Conservation (phyloP, 2,329 filamentous ascomycete genomes). For the Aspergillus carbonarius region DNA sequence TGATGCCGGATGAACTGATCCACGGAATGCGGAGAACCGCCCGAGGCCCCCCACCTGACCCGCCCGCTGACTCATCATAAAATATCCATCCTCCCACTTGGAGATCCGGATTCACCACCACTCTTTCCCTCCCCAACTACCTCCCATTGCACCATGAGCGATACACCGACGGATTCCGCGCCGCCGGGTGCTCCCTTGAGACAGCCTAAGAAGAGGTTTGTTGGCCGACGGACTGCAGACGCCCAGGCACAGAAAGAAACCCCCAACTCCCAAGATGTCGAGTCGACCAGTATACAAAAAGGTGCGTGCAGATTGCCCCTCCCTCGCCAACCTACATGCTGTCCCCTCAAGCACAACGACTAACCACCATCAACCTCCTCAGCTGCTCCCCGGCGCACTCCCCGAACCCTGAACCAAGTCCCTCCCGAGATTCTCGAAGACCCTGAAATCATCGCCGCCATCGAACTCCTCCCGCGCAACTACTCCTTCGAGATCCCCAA, state of each 20-base stretch:
- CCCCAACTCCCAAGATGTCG: constrained; percentile 61
- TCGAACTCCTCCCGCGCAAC: constrained; percentile 84
- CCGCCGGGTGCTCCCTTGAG: constrained; percentile 33
- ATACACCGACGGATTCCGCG: constrained; percentile 1
- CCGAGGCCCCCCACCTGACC: constrained; percentile 21
- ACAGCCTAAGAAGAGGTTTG: constrained; percentile 89
- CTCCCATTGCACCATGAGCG: constrained; percentile 9
- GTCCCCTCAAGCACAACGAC: background rate
- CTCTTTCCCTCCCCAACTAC: background rate
- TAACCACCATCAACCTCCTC: constrained; percentile 1
- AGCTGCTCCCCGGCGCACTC: constrained; percentile 72
- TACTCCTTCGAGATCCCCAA: constrained; percentile 99
- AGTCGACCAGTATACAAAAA: constrained; percentile 55
- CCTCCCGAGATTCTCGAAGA: constrained; percentile 84
- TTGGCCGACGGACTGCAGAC: constrained; percentile 73
- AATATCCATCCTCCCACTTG: constrained; percentile 1
- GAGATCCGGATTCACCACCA: background rate
- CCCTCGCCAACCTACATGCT: background rate
- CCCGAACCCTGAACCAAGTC: constrained; percentile 85
- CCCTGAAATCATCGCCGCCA: constrained; percentile 79
- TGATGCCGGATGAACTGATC: constrained; percentile 7
- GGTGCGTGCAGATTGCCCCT: constrained; percentile 26
- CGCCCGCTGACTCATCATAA: constrained; percentile 16
- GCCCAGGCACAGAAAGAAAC: constrained; percentile 55
- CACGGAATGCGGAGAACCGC: constrained; percentile 33